Conservation (phyloP, 2,329 filamentous ascomycete genomes). For the Cladosporium sp. region DNA sequence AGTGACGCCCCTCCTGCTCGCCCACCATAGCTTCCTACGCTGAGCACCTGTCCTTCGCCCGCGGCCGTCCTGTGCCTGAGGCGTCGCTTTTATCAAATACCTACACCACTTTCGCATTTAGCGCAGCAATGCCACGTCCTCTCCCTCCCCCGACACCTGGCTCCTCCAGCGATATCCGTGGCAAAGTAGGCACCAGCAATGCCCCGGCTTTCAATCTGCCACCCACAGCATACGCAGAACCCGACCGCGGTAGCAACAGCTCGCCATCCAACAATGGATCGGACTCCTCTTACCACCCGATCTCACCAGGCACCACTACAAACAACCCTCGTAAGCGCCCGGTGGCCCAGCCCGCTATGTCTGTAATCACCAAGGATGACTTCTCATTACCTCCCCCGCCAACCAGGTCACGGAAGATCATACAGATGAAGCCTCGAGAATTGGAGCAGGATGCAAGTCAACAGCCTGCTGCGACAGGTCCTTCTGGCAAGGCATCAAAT, state of each 20-base stretch:
- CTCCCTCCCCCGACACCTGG: constrained; percentile 73
- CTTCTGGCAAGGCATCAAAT: constrained; percentile 25
- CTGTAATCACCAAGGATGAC: constrained; percentile 54
- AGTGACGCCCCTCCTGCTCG: constrained; percentile 22
- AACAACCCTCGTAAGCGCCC: constrained; percentile 23
- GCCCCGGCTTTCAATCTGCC: constrained; percentile 75
- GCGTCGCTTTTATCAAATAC: constrained; percentile 32
- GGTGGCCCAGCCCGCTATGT: constrained; percentile 17
- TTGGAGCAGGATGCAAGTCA: constrained; percentile 34
- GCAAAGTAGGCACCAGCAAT: constrained; percentile 57
- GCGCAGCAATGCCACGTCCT: constrained; percentile 63
- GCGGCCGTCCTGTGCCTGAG: constrained; percentile 24
- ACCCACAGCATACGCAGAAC: constrained; percentile 65
- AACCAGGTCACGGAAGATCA: constrained; percentile 90
- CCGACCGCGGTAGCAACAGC: constrained; percentile 49
- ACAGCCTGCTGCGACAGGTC: constrained; percentile 19
- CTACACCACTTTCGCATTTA: background rate
- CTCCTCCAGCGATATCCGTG: constrained; percentile 77
- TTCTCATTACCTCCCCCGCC: constrained; percentile 90
- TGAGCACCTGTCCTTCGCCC: constrained; percentile 32
- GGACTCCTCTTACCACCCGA: constrained; percentile 54
- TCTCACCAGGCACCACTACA: constrained; percentile 46
- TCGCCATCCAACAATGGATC: constrained; percentile 52
- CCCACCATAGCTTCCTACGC: constrained; percentile 35
- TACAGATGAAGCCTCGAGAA: constrained; percentile 84